phyloP scores from a whole-genome alignment of 352 stramenopile species.

The Pythium graminicola region DNA sequence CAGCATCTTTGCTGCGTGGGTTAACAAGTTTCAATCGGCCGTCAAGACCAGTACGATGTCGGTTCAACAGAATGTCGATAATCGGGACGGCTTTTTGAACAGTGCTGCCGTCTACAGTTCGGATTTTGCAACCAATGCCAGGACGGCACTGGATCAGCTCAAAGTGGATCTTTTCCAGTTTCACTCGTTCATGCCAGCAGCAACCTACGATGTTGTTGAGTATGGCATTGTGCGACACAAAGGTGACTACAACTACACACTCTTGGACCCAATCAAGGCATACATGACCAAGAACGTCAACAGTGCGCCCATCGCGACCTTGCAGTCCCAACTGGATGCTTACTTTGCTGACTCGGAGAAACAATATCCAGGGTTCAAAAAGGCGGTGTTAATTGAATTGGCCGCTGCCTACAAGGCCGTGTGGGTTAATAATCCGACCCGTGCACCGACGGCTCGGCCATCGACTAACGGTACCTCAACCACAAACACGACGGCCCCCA shows the following conservation, averaged over 20 bases:
- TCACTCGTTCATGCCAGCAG: conserved; percentile 2
- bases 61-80: background rate
- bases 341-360: background rate
- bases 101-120: background rate
- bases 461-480: background rate
- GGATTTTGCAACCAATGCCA: background rate
- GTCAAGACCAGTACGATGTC: background rate
- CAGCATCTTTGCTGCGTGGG: background rate
- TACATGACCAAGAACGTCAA: background rate
- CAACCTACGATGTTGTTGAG: conserved; percentile 1
- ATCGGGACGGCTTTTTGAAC: background rate
- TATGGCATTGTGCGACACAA: background rate
- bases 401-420: background rate
- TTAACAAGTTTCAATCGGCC: background rate
- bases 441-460: background rate
- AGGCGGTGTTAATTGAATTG: background rate
- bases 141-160: background rate
- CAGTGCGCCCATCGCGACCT: background rate
- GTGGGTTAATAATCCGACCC: conserved; percentile 1
- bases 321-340: background rate
- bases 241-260: background rate
- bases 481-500: background rate
- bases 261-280: background rate
- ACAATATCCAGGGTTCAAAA: background rate
- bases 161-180: background rate